Evolutionary conservation across 1,284 basidiomycete species (phyloP).

Genomic region (Xerocomus amazonicus): DNA sequence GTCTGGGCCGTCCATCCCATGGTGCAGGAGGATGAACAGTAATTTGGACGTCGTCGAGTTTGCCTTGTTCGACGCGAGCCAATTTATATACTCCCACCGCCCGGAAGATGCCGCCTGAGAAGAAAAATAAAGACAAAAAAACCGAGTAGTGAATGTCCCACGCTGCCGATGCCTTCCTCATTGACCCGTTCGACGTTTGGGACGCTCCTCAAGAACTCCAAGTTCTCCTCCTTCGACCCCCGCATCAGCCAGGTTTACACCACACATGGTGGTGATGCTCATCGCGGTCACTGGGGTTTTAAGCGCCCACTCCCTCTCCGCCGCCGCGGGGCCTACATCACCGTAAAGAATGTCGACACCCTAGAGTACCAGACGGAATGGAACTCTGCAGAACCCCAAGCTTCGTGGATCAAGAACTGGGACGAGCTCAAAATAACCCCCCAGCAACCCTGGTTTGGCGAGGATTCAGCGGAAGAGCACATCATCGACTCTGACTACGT

Average conservation of each 20-base stretch:
- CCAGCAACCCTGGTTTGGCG: conserved; percentile 6
- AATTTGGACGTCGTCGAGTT: conserved; percentile 67
- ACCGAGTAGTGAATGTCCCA: too few relatives aligned
- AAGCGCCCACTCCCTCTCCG: conserved; percentile 71
- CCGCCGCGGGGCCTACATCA: conserved; percentile 58
- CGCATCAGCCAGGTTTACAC: conserved; percentile 70
- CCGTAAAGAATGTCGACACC: conserved; percentile 59
- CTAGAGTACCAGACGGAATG: conserved; percentile 73
- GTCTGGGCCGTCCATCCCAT: conserved; percentile 78
- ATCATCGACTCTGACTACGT: conserved; percentile 30
- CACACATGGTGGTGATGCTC: conserved; percentile 59
- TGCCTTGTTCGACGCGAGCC: conserved; percentile 4
- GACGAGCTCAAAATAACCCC: conserved; percentile 59
- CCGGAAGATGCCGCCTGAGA: conserved; percentile 28
- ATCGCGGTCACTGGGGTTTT: conserved; percentile 75
- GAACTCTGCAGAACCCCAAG: conserved; percentile 60
- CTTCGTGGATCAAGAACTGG: conserved; percentile 59
- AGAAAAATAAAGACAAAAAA: conserved; percentile 2
- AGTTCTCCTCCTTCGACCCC: conserved; percentile 74
- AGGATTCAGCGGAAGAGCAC: conserved; percentile 17
- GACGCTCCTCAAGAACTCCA: conserved; percentile 67
- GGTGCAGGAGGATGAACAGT: conserved; percentile 59
- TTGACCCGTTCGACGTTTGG: conserved; percentile 61
- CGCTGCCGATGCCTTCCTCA: conserved; percentile 28
- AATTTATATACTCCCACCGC: conserved; percentile 11